These are phyloP conservation scores for Pneumocystis sp. DNA, from an alignment of 1,139 yeast species.

Conservation along the genomic window DNA sequence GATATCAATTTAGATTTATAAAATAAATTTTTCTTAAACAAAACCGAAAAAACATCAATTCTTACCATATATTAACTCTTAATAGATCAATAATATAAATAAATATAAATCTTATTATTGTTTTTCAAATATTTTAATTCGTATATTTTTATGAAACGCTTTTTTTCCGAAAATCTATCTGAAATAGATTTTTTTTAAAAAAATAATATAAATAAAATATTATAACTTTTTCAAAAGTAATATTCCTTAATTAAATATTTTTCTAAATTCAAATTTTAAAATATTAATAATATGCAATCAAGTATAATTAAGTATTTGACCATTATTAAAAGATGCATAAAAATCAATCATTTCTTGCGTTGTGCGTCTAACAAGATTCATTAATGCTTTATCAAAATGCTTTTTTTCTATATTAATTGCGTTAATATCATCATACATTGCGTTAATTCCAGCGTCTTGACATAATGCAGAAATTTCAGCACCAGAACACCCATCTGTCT, in stretches of 20 bases:
- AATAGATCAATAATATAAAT: not conserved
- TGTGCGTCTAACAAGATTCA: constrained; percentile 9
- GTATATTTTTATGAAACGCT: too few relatives aligned
- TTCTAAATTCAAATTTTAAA: not conserved
- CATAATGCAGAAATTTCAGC: constrained; percentile 91
- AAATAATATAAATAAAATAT: too few relatives aligned
- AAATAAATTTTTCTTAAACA: not conserved
- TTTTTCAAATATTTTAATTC: not conserved
- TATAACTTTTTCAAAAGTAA: too few relatives aligned
- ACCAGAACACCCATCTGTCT: constrained; percentile 71
- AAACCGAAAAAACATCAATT: not conserved
- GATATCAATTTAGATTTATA: not conserved
- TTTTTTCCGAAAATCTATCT: too few relatives aligned
- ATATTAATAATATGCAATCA: not conserved
- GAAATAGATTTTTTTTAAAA: too few relatives aligned
- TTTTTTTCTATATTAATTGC: constrained; percentile 21
- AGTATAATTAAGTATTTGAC: not conserved
- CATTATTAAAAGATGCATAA: not conserved
- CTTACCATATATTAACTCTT: not conserved
- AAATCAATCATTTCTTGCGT: not conserved
- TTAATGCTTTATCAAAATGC: constrained; percentile 22
- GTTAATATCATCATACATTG: constrained; percentile 47
- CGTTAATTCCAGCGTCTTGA: constrained; percentile 80
- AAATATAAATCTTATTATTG: not conserved
- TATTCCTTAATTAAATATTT: too few relatives aligned